These are phyloP conservation scores for Pezizomycotina sp. DNA, from an alignment of 2,329 filamentous ascomycete genomes.

Conservation along the genomic window DNA sequence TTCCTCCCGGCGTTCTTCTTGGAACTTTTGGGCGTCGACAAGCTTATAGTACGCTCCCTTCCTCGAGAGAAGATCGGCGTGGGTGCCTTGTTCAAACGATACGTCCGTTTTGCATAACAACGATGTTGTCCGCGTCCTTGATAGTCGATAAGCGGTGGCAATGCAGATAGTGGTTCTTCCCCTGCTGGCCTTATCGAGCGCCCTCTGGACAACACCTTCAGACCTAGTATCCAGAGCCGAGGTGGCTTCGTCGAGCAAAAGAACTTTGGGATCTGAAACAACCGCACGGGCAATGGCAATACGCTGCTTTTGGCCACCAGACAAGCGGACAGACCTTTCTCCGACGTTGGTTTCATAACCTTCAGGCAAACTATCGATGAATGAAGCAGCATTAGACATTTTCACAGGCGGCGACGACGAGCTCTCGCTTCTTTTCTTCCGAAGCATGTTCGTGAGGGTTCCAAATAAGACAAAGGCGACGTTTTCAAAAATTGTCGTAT, in stretches of 20 bases:
- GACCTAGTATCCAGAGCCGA: constrained; percentile 87
- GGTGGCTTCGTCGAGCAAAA: constrained; percentile 88
- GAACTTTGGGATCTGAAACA: constrained; percentile 38
- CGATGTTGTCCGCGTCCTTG: constrained; percentile 84
- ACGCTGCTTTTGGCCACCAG: constrained; percentile 90
- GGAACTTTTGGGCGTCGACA: constrained; percentile 75
- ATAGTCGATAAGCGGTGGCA: constrained; percentile 92
- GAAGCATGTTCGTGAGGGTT: constrained; percentile 54
- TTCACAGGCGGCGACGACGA: constrained; percentile 67
- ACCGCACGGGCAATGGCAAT: constrained; percentile 39
- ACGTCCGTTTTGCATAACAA: constrained; percentile 71
- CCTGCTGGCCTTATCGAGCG: constrained; percentile 67
- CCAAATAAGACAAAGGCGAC: constrained; percentile 84
- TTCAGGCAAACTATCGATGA: constrained; percentile 65
- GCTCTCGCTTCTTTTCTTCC: constrained; percentile 49
- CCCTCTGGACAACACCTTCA: constrained; percentile 84
- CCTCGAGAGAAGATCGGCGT: constrained; percentile 57
- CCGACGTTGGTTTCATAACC: constrained; percentile 92
- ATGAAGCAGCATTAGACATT: constrained; percentile 89
- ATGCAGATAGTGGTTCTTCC: constrained; percentile 92
- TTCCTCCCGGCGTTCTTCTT: constrained; percentile 39
- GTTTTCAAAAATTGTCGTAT: constrained; percentile 74
- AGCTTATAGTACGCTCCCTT: constrained; percentile 65
- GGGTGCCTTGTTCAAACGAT: constrained; percentile 87
- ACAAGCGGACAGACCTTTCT: constrained; percentile 79